A percentile compares a stretch with the other conserved stretches of the same genome.
Evolutionary conservation across 345 rosid genomes (phyloP).

Genomic region (Angophora floribunda): DNA sequence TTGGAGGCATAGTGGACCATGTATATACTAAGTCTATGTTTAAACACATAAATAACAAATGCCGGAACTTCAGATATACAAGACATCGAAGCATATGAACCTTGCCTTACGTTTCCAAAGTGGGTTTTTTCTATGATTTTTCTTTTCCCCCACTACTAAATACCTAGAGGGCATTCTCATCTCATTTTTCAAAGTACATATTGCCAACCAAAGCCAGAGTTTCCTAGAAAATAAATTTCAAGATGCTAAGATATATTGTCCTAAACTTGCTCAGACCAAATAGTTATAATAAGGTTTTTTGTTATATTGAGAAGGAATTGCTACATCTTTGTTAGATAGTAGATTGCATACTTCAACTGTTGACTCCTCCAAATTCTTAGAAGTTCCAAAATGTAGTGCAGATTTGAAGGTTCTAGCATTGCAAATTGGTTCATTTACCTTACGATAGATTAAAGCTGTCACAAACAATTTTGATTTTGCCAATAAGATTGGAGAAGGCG

Average conservation of each 20-base stretch:
- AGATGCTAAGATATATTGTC: neutral
- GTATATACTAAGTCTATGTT: neutral
- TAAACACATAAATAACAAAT: neutral
- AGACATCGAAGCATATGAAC: neutral
- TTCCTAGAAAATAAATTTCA: neutral
- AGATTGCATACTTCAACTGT: neutral
- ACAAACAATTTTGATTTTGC: constrained; percentile 1
- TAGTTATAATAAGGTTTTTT: neutral
- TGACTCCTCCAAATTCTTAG: neutral
- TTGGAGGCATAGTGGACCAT: neutral
- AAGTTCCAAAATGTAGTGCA: neutral
- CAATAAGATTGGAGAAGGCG: constrained; percentile 15
- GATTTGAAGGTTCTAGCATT: neutral
- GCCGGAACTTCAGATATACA: neutral
- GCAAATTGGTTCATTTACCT: constrained; percentile 9
- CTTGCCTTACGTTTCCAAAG: neutral
- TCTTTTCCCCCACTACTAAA: neutral
- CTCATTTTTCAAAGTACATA: neutral
- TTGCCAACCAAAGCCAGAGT: neutral
- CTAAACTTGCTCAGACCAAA: neutral
- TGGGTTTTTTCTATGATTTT: neutral
- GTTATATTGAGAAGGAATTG: neutral
- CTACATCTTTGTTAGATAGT: neutral
- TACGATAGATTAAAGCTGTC: constrained; percentile 8
- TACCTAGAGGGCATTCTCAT: neutral